These are phyloP conservation scores for Paraphysoderma sedebokerense DNA, from an alignment of 371 early-diverging fungal genomes.

Conservation along the genomic window DNA sequence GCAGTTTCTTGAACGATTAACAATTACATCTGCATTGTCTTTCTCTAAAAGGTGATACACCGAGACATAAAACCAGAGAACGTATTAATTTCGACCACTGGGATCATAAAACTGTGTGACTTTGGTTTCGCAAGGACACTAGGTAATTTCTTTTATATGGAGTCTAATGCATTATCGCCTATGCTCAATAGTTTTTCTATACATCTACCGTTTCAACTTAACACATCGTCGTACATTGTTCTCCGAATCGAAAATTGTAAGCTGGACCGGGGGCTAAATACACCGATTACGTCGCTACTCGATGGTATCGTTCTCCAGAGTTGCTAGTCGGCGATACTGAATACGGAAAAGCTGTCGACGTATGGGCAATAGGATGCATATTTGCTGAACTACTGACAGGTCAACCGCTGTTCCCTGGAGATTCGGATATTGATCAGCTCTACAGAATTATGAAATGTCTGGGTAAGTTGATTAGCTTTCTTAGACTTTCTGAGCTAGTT, in stretches of 20 bases:
- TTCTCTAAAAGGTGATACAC: slow-evolving; percentile 38
- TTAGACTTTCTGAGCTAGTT: slow-evolving; percentile 20
- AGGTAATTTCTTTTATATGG: slow-evolving; percentile 42
- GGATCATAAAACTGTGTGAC: slow-evolving; percentile 56
- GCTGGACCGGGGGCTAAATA: slow-evolving; percentile 38
- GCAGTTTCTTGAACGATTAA: no score
- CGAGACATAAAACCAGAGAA: slow-evolving; percentile 62
- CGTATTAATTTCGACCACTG: slow-evolving; percentile 34
- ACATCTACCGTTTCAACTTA: background rate
- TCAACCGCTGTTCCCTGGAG: slow-evolving; percentile 53
- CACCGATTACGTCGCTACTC: slow-evolving; percentile 45
- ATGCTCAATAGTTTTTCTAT: background rate
- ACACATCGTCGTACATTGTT: background rate
- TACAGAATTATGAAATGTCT: slow-evolving; percentile 32
- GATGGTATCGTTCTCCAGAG: slow-evolving; percentile 63
- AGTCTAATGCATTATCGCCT: background rate
- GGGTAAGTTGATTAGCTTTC: slow-evolving; percentile 12
- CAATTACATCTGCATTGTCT: no score
- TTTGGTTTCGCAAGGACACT: slow-evolving; percentile 74
- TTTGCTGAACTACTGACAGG: slow-evolving; percentile 44
- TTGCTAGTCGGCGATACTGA: slow-evolving; percentile 57
- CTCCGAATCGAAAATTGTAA: background rate
- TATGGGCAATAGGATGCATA: slow-evolving; percentile 85
- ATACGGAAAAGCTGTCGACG: slow-evolving; percentile 72
- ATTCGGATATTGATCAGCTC: slow-evolving; percentile 56